A percentile compares a stretch with the other conserved stretches of the same genome.
Conservation (phyloP, 2,329 filamentous ascomycete species). For the Coleophoma cylindrospora region DNA sequence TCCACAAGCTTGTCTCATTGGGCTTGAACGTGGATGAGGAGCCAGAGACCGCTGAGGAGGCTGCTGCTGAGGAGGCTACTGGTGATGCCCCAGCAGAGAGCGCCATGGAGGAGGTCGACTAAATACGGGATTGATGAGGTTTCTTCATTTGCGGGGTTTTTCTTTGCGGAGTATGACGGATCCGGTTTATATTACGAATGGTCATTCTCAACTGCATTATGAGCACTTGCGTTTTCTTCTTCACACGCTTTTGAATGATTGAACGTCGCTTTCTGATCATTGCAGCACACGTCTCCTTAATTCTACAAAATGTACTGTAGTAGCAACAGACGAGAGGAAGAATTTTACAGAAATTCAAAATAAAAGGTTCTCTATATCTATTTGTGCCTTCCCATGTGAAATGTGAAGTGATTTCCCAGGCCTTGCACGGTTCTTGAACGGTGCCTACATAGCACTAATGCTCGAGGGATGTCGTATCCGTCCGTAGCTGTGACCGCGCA, state of each 20-base stretch:
- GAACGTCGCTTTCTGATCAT: too few relatives aligned
- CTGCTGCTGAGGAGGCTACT: slow-evolving; percentile 53
- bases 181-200: slow-evolving; percentile 2
- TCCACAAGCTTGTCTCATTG: slow-evolving; percentile 98
- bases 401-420: too few relatives aligned
- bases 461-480: too few relatives aligned
- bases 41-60: slow-evolving; percentile 63
- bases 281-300: neutral
- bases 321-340: neutral
- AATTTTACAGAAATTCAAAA: too few relatives aligned
- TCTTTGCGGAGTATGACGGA: slow-evolving; percentile 6
- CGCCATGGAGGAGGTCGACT: slow-evolving; percentile 99
- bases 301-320: neutral
- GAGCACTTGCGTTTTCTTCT: neutral
- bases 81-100: slow-evolving; percentile 59
- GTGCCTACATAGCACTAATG: too few relatives aligned
- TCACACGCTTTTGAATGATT: neutral
- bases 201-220: slow-evolving; percentile 1
- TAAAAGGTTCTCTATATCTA: too few relatives aligned
- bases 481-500: too few relatives aligned
- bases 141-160: neutral
- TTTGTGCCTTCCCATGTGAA: too few relatives aligned
- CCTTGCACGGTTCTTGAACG: too few relatives aligned
- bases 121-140: slow-evolving; percentile 33
- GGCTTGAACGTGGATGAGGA: slow-evolving; percentile 97